A percentile compares a stretch with the other conserved stretches of the same genome.
phyloP scores from a whole-genome alignment of 148 eudicot species.

The Rhododendron williamsianum region DNA sequence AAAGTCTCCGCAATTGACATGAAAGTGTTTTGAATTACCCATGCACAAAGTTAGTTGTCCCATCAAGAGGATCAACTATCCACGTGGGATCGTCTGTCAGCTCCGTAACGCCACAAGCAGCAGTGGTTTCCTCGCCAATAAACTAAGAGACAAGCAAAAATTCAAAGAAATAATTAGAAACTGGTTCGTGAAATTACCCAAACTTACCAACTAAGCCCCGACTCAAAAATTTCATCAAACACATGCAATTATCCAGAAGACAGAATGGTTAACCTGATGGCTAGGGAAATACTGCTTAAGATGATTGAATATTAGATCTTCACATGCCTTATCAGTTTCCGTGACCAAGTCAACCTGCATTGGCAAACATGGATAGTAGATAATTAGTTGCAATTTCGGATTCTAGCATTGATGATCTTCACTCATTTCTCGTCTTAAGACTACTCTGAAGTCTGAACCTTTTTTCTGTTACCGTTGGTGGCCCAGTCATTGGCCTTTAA shows the following conservation, averaged over 20 bases:
- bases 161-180: not conserved
- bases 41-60: slow-evolving; percentile 92
- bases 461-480: not conserved
- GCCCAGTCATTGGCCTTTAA: not conserved
- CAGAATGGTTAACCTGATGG: slow-evolving; percentile 55
- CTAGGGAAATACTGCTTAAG: slow-evolving; percentile 63
- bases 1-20: not conserved
- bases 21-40: slow-evolving; percentile 41
- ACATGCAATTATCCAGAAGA: not conserved
- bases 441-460: not conserved
- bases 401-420: not conserved
- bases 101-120: slow-evolving; percentile 72
- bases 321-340: slow-evolving; percentile 92
- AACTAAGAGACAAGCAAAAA: slow-evolving; percentile 38
- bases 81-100: slow-evolving; percentile 89
- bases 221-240: not conserved
- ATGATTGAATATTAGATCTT: slow-evolving; percentile 78
- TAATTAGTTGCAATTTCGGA: not conserved
- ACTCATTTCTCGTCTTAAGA: not conserved
- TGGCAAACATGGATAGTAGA: not conserved
- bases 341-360: slow-evolving; percentile 95
- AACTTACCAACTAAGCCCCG: not conserved
- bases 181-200: not conserved
- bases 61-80: slow-evolving; percentile 98
- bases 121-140: slow-evolving; percentile 94